Evolutionary conservation across 148 eudicot species (phyloP).

Genomic region (Limonium bicolor): DNA sequence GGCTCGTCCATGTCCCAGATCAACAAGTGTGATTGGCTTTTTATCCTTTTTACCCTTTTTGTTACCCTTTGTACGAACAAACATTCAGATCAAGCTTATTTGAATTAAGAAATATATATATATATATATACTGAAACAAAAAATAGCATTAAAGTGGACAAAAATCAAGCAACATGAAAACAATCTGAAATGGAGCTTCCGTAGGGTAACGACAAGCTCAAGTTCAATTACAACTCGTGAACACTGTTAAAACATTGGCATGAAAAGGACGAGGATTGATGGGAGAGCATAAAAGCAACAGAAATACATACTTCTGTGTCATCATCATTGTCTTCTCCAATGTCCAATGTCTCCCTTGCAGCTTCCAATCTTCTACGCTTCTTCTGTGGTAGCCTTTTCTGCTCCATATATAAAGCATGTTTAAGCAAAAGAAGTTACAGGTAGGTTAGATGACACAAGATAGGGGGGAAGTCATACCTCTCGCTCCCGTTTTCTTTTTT

Average conservation of each 20-base stretch:
- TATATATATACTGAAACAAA: too few relatives aligned
- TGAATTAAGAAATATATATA: not conserved
- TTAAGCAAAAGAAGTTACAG: not conserved
- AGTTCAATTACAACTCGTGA: too few relatives aligned
- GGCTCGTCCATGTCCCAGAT: constrained; percentile 72
- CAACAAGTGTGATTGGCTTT: constrained; percentile 71
- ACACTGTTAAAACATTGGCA: not conserved
- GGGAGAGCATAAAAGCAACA: not conserved
- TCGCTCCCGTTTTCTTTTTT: constrained; percentile 81
- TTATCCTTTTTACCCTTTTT: constrained; percentile 48
- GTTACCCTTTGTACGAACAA: constrained; percentile 40
- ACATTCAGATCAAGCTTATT: not conserved
- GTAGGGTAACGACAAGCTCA: too few relatives aligned
- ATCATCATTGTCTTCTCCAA: constrained; percentile 33
- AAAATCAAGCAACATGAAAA: not conserved
- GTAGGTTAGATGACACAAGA: not conserved
- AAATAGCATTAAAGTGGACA: not conserved
- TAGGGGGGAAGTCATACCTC: constrained; percentile 36
- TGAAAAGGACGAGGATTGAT: not conserved
- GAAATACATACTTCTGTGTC: constrained; percentile 17
- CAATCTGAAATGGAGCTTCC: too few relatives aligned
- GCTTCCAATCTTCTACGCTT: constrained; percentile 93
- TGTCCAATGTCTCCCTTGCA: constrained; percentile 77
- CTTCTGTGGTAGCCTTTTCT: constrained; percentile 94
- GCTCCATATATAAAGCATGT: constrained; percentile 6